phyloP scores from a whole-genome alignment of 2,329 filamentous ascomycete genomes.

The Aschersonia sp. region DNA sequence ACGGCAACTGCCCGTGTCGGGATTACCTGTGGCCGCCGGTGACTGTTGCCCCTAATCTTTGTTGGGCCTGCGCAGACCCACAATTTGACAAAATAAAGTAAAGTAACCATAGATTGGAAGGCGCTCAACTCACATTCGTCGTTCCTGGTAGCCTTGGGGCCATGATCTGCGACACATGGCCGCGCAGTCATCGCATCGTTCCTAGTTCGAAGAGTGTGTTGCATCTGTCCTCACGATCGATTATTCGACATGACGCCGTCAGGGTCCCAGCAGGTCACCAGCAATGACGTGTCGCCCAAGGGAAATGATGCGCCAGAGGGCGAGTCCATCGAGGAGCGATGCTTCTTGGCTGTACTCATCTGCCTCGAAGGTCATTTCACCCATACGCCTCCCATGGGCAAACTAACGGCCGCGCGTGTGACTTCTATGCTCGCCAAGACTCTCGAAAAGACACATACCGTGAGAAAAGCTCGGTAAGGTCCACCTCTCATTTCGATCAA shows the following conservation, averaged over 20 bases:
- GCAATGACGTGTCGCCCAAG: conserved; percentile 11
- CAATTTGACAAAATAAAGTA: no score
- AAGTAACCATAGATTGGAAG: no score
- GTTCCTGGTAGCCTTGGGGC: no score
- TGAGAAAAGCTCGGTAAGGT: conserved; percentile 42
- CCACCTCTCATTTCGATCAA: neutral
- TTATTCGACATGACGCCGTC: neutral
- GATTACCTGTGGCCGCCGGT: no score
- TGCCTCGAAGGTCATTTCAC: conserved; percentile 48
- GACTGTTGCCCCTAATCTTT: no score
- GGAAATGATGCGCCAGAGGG: conserved; percentile 9
- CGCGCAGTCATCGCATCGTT: no score
- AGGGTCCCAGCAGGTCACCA: neutral
- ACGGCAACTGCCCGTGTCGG: no score
- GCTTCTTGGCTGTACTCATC: conserved; percentile 45
- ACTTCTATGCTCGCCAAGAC: conserved; percentile 44
- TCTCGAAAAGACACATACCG: conserved; percentile 48
- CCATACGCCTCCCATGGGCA: conserved; percentile 40
- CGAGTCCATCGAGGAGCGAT: conserved; percentile 48
- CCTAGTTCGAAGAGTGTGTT: no score
- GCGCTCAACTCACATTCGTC: no score
- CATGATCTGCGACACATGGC: no score
- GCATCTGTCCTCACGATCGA: no score
- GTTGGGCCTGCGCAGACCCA: no score
- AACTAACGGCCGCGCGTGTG: conserved; percentile 37